Evolutionary conservation across 768 basidiomycete genomes (phyloP), one percentile per base, ranked within the genome.

Genomic region (Tricholoma sp.): DNA sequence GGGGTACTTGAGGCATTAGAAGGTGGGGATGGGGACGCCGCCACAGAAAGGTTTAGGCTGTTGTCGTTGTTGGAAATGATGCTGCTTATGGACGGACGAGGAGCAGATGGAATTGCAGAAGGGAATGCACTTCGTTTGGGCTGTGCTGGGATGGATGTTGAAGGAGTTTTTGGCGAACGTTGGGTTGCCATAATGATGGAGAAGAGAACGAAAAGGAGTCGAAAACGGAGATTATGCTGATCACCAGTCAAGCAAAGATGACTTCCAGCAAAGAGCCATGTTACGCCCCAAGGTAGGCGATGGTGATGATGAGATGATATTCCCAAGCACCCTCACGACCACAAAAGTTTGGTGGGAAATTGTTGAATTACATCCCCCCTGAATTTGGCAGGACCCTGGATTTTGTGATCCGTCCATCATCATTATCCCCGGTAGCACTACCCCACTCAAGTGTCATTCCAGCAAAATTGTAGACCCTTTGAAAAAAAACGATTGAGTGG

Each of bases 61-160:
- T 49, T 47, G 35, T 14, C 47, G 35, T 14, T 53, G 27, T 10
- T 22, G 45, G 45, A 46, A 14, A 46, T n/a, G n/a, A n/a, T 12
- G 45, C 57, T 66, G 56, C 67, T 69, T 21, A 64, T 63, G 35
- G 71, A 71, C 43, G 63, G 53, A 43, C 70, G 68, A 32, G 70
- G 69, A 21, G 67, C 57, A 39, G 69, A 66, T 16, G 67, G 61
- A 12, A 66, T 58, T 24, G 64, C 56, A 47, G 70, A 63, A 43
- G 68, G 63, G 52, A 73, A 67, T 45, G 64, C 61, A 54, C 69
- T 54, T 52, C 63, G 68, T 53, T 68, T 71, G 14, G 67, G 63
- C 47, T 64, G 66, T 46, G 58, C 58, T 29, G 65, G 63, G 16
- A 60, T 55, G 27, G 67, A 63, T 27, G n/a, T n/a, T n/a, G 57